Conservation (phyloP, 768 basidiomycete species). For the Hysterangium stoloniferum region DNA sequence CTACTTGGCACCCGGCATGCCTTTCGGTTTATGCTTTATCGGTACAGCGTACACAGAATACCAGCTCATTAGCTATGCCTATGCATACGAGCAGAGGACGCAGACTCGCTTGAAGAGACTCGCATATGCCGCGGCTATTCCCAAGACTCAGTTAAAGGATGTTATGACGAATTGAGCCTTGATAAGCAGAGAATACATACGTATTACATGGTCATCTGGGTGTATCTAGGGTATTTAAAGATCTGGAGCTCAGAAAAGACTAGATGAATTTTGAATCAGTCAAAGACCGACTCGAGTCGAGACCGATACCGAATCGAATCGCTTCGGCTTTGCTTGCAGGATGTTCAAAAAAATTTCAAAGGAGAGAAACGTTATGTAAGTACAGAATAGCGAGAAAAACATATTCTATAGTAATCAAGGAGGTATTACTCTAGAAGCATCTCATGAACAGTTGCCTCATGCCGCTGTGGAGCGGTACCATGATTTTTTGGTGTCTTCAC, state of each 20-base stretch:
- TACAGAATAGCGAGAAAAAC: not conserved
- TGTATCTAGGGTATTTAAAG: too few species aligned
- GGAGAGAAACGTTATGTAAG: not conserved
- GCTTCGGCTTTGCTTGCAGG: too few species aligned
- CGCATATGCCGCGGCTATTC: constrained; percentile 12
- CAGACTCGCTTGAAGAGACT: constrained; percentile 11
- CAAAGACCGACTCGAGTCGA: too few species aligned
- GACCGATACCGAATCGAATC: too few species aligned
- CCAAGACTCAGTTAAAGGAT: constrained; percentile 15
- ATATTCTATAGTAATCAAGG: not conserved
- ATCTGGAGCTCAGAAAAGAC: too few species aligned
- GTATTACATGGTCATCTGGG: too few species aligned
- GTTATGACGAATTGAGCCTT: too few species aligned
- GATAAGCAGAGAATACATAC: too few species aligned
- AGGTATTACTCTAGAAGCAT: constrained; percentile 8
- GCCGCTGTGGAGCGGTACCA: not conserved
- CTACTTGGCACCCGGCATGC: constrained; percentile 25
- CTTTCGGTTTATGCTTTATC: constrained; percentile 13
- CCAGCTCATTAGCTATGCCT: constrained; percentile 9
- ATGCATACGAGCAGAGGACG: constrained; percentile 16
- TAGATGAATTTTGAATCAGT: too few species aligned
- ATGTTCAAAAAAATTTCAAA: too few species aligned
- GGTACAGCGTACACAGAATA: constrained; percentile 12
- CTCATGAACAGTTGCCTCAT: constrained; percentile 9
- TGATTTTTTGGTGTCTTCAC: constrained; percentile 54